These are phyloP conservation scores for Leptographium radiaticola DNA, from an alignment of 2,329 filamentous ascomycete species.

Conservation along the genomic window DNA sequence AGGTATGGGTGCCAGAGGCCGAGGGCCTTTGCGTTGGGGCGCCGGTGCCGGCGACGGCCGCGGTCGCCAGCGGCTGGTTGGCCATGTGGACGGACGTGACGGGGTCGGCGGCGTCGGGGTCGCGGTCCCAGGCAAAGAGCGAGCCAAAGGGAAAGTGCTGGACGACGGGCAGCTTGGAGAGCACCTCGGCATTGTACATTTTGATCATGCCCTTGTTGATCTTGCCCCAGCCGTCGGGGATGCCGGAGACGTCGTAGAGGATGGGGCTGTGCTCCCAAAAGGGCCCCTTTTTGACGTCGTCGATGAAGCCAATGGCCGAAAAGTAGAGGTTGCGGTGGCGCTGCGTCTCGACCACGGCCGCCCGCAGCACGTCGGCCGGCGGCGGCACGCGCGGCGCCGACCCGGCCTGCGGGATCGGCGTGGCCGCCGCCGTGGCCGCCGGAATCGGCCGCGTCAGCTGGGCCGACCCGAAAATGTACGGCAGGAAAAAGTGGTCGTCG, in stretches of 20 bases:
- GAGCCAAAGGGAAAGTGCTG: slow-evolving; percentile 84
- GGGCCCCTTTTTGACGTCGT: slow-evolving; percentile 89
- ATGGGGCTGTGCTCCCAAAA: slow-evolving; percentile 98
- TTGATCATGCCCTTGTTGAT: slow-evolving; percentile 99
- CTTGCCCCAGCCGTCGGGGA: slow-evolving; percentile 91
- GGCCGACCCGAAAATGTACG: slow-evolving; percentile 91
- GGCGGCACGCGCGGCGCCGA: slow-evolving; percentile 60
- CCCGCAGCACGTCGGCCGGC: slow-evolving; percentile 55
- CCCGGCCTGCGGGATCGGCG: slow-evolving; percentile 61
- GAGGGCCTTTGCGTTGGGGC: no score
- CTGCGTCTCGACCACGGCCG: slow-evolving; percentile 50
- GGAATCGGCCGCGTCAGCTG: slow-evolving; percentile 70
- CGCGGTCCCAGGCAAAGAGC: slow-evolving; percentile 62
- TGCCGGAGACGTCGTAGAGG: slow-evolving; percentile 84
- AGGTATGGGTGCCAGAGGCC: no score
- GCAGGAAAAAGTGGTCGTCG: slow-evolving; percentile 91
- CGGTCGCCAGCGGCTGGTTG: slow-evolving; percentile 31
- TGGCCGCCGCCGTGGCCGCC: slow-evolving; percentile 27
- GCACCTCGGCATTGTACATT: slow-evolving; percentile 95
- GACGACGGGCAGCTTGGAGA: slow-evolving; percentile 96
- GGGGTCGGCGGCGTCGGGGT: slow-evolving; percentile 43
- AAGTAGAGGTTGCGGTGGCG: slow-evolving; percentile 76
- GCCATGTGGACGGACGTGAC: slow-evolving; percentile 41
- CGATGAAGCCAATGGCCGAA: slow-evolving; percentile 88
- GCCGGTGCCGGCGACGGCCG: background rate